These are phyloP conservation scores for Xylariomycetidae sp. DNA, from an alignment of 2,329 filamentous ascomycete species.

Conservation along the genomic window DNA sequence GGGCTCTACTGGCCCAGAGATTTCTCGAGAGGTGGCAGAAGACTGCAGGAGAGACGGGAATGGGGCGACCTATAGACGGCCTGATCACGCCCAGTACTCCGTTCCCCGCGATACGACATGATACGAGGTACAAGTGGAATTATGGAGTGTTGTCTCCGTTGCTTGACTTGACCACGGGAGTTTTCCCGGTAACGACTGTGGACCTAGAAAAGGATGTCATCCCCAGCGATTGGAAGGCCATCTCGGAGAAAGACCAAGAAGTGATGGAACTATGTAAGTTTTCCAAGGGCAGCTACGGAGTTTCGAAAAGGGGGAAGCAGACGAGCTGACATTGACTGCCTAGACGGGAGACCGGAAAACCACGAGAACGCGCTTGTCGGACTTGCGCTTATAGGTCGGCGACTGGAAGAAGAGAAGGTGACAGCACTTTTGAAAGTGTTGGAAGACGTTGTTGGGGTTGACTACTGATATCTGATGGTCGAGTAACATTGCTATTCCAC, in stretches of 20 bases:
- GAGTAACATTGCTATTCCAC: no score
- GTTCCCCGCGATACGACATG: constrained; percentile 7
- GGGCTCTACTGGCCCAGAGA: constrained; percentile 11
- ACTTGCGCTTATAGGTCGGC: constrained; percentile 15
- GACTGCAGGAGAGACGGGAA: constrained; percentile 6
- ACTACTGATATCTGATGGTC: neutral
- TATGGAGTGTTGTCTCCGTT: constrained; percentile 11
- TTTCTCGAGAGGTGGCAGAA: constrained; percentile 19
- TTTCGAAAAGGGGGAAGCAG: neutral
- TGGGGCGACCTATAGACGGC: constrained; percentile 9
- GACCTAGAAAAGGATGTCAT: constrained; percentile 17
- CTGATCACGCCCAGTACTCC: constrained; percentile 8
- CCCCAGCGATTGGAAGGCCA: constrained; percentile 14
- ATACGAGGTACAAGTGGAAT: constrained; percentile 9
- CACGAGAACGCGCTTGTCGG: constrained; percentile 20
- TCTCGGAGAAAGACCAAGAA: constrained; percentile 15
- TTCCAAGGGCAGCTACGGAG: neutral
- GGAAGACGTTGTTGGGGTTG: constrained; percentile 6
- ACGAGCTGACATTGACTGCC: neutral
- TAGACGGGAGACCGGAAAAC: constrained; percentile 18
- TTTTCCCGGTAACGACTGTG: constrained; percentile 19
- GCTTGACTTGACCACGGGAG: constrained; percentile 17
- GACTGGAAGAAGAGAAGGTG: constrained; percentile 21
- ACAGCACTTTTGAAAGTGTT: constrained; percentile 13
- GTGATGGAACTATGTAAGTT: constrained; percentile 15